Evolutionary conservation across 2,329 filamentous ascomycete species (phyloP).

Genomic region (Hypoxylon sp.): DNA sequence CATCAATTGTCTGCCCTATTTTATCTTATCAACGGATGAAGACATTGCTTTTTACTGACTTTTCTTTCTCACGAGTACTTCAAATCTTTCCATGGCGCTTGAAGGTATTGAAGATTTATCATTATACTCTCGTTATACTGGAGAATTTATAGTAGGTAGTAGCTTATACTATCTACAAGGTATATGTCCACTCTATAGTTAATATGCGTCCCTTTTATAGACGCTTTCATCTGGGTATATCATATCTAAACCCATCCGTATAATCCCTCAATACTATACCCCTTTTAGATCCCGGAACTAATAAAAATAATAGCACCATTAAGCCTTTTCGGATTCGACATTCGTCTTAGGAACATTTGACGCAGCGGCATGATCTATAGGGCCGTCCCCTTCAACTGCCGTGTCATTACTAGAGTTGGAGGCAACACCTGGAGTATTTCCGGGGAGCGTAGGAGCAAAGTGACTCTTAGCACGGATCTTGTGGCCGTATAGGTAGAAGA

Average conservation of each 20-base stretch:
- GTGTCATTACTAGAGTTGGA: conserved; percentile 48
- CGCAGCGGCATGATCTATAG: conserved; percentile 54
- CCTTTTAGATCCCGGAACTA: conserved; percentile 6
- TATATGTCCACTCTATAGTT: conserved; percentile 20
- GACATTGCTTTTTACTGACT: background rate
- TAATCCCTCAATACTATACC: conserved; percentile 15
- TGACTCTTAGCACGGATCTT: conserved; percentile 69
- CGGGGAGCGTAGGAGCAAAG: conserved; percentile 66
- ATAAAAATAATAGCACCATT: conserved; percentile 10
- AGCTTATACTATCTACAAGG: conserved; percentile 27
- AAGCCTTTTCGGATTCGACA: conserved; percentile 48
- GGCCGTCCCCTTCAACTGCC: conserved; percentile 50
- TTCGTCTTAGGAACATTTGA: conserved; percentile 55
- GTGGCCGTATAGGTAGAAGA: conserved; percentile 73
- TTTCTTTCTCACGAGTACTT: background rate
- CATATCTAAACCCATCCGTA: conserved; percentile 23
- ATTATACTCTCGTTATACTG: conserved; percentile 6
- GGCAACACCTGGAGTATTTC: conserved; percentile 38
- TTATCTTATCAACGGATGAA: background rate
- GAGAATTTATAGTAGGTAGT: conserved; percentile 13
- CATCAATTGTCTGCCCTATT: background rate
- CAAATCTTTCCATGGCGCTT: background rate
- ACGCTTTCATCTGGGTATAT: conserved; percentile 25
- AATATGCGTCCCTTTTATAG: conserved; percentile 20
- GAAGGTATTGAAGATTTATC: conserved; percentile 16